Evolutionary conservation across 1,284 basidiomycete genomes (phyloP), one percentile per base, ranked within the genome.

Genomic region (Rhodotorula sp.): DNA sequence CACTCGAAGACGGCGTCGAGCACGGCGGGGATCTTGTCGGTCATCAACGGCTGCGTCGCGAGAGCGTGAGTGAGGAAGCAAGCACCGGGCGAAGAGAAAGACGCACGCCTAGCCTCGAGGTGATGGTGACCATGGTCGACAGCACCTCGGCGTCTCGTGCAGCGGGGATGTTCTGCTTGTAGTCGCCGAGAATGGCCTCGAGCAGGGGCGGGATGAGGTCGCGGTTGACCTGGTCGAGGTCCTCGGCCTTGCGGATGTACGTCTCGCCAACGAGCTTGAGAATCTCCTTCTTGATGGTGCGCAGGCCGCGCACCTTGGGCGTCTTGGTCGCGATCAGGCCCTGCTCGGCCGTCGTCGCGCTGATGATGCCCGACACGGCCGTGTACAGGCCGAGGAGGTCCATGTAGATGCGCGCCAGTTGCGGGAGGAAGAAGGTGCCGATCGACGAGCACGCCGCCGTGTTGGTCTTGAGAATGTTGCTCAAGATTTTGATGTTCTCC

Each of bases 321-420:
- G 96, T 99, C 84, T 97, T 97, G 44, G 97, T 98, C 4, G 96
- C 95, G 78, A 99, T 90, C 54, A 89, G 83, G 55, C 95, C 93
- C 81, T 95, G 91, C 78, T 88, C 88, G 27, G 89, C 90, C 52
- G 99, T 91, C 25, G 92, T 93, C 80, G 94, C 91, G 80, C 91
- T 96, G 80, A 99, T 97, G 79, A 99, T 93, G n/a, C 92, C 90
- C 77, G 93, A 96, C 71, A 98, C 95, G 44, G 94, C 96, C 82
- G 94, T 95, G 86, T 99, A 99, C 70, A 99, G 84, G 21, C 95
- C 96, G 44, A 99, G 87, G 94, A 99, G 97, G 81, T 99, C 97
- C 78, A 98, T 85, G 87, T 97, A 99, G 82, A 99, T 90, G 55
- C 94, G 88, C 16, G 92, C 94, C 61, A 99, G 90, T 81, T 99